Percentiles rank a stretch among this genome's conserved stretches.
Evolutionary conservation across 1,284 basidiomycete species (phyloP).

Genomic region (Lignosus rhinocerotis): DNA sequence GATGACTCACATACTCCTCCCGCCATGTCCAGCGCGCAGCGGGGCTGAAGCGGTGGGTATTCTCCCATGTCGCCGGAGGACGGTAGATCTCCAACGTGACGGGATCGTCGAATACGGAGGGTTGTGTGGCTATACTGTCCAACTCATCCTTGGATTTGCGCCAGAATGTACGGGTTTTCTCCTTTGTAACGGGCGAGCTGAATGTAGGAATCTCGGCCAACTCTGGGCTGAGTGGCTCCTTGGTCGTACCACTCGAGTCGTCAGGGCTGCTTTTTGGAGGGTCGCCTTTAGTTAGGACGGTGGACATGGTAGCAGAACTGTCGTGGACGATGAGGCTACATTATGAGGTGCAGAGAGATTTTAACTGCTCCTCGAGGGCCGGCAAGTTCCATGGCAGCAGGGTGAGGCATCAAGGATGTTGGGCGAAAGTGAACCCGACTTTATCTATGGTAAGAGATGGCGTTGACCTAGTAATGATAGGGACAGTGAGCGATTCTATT

Average conservation of each 20-base stretch:
- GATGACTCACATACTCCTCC: slow-evolving; percentile 54
- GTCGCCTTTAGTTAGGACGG: slow-evolving; percentile 22
- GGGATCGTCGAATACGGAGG: slow-evolving; percentile 48
- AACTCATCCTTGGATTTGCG: slow-evolving; percentile 27
- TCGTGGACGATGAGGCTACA: neutral
- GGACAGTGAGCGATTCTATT: no score
- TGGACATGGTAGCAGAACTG: slow-evolving; percentile 22
- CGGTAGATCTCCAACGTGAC: slow-evolving; percentile 51
- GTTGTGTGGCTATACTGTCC: slow-evolving; percentile 36
- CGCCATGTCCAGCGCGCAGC: slow-evolving; percentile 67
- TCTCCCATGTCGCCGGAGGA: slow-evolving; percentile 62
- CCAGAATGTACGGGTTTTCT: slow-evolving; percentile 26
- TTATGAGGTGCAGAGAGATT: no score
- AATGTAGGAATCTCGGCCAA: slow-evolving; percentile 25
- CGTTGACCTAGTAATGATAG: no score
- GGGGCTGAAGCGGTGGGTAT: slow-evolving; percentile 65
- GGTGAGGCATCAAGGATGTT: no score
- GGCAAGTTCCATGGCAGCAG: no score
- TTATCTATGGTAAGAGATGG: no score
- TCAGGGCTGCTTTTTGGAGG: no score
- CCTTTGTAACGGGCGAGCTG: slow-evolving; percentile 21
- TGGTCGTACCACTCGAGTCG: slow-evolving; percentile 4
- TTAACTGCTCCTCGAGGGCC: no score
- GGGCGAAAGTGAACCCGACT: no score
- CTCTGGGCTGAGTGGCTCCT: slow-evolving; percentile 17